Percentiles rank a stretch among this genome's conserved stretches.
These are phyloP conservation scores for Syncephalastrum sp. DNA, from an alignment of 371 early-diverging fungal genomes.

Conservation along the genomic window DNA sequence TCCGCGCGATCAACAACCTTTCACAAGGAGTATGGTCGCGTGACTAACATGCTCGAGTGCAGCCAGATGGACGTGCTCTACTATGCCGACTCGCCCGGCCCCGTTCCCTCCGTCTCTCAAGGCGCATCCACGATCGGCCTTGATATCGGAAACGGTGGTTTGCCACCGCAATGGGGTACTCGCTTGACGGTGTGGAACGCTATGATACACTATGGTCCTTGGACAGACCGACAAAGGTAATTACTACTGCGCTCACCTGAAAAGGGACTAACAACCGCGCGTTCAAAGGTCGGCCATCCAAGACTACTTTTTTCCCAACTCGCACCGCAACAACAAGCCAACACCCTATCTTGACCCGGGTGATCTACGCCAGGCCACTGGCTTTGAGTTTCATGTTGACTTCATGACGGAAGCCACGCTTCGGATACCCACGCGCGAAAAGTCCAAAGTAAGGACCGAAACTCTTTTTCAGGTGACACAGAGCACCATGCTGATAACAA, in stretches of 20 bases:
- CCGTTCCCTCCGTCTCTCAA: conserved; percentile 40
- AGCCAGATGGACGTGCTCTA: conserved; percentile 61
- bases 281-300: conserved; percentile 56
- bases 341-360: conserved; percentile 57
- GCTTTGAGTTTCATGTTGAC: conserved; percentile 64
- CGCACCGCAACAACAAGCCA: conserved; percentile 54
- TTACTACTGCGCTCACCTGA: no score
- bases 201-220: conserved; percentile 79
- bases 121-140: conserved; percentile 29
- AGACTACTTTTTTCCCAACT: conserved; percentile 74
- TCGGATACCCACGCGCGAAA: conserved; percentile 73
- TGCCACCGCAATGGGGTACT: conserved; percentile 76
- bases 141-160: conserved; percentile 61
- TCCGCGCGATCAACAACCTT: conserved; percentile 21
- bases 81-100: conserved; percentile 68
- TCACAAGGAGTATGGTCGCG: conserved; percentile 74
- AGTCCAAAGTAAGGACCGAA: conserved; percentile 60
- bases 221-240: conserved; percentile 84
- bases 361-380: conserved; percentile 54
- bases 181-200: conserved; percentile 63
- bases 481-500: background rate
- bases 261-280: background rate
- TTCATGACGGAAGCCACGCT: conserved; percentile 64
- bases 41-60: conserved; percentile 66
- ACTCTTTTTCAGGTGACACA: background rate